A percentile compares a stretch with the other conserved stretches of the same genome.
Evolutionary conservation across 148 eudicot genomes (phyloP).

Genomic region (Rhododendron simsii): DNA sequence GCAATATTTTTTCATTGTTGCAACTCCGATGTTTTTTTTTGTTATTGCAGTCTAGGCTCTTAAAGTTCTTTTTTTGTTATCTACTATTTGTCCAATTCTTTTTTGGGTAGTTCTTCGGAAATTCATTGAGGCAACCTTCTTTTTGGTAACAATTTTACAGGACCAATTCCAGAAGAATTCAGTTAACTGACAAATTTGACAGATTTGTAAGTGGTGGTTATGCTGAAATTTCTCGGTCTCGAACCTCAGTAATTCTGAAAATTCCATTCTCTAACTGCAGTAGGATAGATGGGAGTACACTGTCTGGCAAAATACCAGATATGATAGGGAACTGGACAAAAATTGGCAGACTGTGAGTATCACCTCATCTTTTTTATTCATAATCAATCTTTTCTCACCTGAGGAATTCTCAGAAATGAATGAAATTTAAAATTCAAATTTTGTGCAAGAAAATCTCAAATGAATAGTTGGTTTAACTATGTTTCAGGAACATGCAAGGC

Average conservation of each 20-base stretch:
- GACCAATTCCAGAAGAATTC: slow-evolving; percentile 61
- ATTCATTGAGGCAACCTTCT: slow-evolving; percentile 39
- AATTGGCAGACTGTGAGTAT: slow-evolving; percentile 51
- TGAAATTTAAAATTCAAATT: background rate
- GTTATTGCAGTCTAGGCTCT: no score
- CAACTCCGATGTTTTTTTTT: no score
- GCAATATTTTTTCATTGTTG: no score
- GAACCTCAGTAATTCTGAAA: background rate
- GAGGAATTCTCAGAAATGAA: background rate
- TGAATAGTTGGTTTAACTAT: background rate
- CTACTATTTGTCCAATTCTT: background rate
- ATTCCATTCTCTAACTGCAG: slow-evolving; percentile 34
- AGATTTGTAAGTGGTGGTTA: slow-evolving; percentile 50
- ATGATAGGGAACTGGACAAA: slow-evolving; percentile 72
- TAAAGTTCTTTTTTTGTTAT: background rate
- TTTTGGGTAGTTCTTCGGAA: background rate
- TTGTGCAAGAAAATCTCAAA: background rate
- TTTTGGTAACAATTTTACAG: slow-evolving; percentile 65
- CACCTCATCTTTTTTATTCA: background rate
- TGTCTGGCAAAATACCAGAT: slow-evolving; percentile 75
- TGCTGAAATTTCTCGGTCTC: background rate
- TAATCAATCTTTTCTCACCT: background rate
- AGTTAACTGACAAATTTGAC: slow-evolving; percentile 52
- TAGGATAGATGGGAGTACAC: slow-evolving; percentile 61
- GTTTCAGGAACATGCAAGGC: slow-evolving; percentile 72